Percentiles rank a stretch among this genome's conserved stretches.
Conservation (phyloP, 2,329 filamentous ascomycete genomes). For the Microdochium trichocladiopsis region DNA sequence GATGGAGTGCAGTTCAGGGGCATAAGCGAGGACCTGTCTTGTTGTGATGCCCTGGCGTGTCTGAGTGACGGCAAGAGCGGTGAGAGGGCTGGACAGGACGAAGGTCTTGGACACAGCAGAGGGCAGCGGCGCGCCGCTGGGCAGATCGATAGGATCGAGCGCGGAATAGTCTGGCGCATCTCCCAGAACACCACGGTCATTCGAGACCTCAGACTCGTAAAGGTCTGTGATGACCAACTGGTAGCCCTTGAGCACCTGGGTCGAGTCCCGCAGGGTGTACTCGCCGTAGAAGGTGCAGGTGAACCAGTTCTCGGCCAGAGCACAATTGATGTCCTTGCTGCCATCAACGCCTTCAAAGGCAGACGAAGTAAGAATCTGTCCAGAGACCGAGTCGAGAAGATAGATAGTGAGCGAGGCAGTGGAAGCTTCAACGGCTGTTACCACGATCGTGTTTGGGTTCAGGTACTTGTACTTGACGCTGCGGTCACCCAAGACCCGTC, state of each 20-base stretch:
- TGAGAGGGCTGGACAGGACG: constrained; percentile 72
- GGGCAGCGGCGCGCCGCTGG: constrained; percentile 54
- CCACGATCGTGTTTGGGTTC: constrained; percentile 75
- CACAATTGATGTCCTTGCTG: constrained; percentile 65
- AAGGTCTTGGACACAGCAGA: constrained; percentile 75
- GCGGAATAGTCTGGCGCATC: constrained; percentile 68
- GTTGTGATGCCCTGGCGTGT: constrained; percentile 89
- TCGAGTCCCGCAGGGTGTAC: constrained; percentile 47
- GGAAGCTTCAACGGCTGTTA: constrained; percentile 60
- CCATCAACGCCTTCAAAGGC: constrained; percentile 69
- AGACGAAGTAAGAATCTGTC: constrained; percentile 66
- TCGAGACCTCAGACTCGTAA: constrained; percentile 76
- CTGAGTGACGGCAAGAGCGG: constrained; percentile 73
- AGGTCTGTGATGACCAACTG: constrained; percentile 82
- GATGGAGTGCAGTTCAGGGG: constrained; percentile 67
- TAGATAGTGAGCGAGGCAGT: constrained; percentile 61
- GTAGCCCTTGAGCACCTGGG: constrained; percentile 68
- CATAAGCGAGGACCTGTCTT: constrained; percentile 71
- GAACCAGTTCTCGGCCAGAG: constrained; percentile 92
- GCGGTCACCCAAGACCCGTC: constrained; percentile 84
- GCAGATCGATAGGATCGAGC: constrained; percentile 55
- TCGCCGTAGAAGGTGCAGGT: constrained; percentile 71
- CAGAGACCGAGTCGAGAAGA: constrained; percentile 80
- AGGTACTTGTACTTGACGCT: constrained; percentile 97
- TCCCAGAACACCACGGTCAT: constrained; percentile 77